Evolutionary conservation across 2,329 filamentous ascomycete species (phyloP).

Genomic region (Pseudogymnoascus sp.): DNA sequence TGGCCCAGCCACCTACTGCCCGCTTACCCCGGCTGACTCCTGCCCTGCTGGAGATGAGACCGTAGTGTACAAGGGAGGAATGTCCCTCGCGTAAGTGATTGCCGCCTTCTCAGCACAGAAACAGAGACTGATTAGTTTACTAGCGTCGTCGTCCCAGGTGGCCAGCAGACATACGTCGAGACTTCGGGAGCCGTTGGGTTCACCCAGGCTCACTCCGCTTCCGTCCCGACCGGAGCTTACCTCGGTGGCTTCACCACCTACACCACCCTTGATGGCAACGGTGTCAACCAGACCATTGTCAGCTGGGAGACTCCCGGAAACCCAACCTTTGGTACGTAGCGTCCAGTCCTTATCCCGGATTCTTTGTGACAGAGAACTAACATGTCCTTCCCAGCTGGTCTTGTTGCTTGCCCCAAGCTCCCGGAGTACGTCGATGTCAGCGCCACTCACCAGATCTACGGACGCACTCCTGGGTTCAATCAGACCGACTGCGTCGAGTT

Average conservation of each 20-base stretch:
- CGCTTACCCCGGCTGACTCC: constrained; percentile 28
- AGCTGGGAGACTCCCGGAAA: not conserved
- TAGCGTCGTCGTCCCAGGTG: constrained; percentile 50
- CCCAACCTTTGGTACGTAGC: not conserved
- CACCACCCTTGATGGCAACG: constrained; percentile 15
- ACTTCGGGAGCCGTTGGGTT: constrained; percentile 47
- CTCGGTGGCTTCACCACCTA: constrained; percentile 39
- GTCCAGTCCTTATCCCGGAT: constrained; percentile 20
- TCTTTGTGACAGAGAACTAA: constrained; percentile 24
- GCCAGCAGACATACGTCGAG: constrained; percentile 52
- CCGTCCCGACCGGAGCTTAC: constrained; percentile 42
- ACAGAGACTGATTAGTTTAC: not conserved
- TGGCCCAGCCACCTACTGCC: constrained; percentile 42
- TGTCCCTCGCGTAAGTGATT: constrained; percentile 25
- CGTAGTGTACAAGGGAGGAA: constrained; percentile 33
- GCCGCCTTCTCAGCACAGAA: not conserved
- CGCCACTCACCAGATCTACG: constrained; percentile 24
- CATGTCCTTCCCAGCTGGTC: constrained; percentile 20
- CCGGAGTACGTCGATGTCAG: constrained; percentile 16
- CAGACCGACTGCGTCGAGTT: constrained; percentile 27
- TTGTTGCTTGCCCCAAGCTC: constrained; percentile 22
- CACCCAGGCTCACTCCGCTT: constrained; percentile 45
- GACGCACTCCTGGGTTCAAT: constrained; percentile 22
- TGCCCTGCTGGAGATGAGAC: constrained; percentile 42
- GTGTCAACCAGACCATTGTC: not conserved